Evolutionary conservation across 495 filamentous ascomycete genomes (phyloP), one percentile per base, ranked within the genome.

Genomic region (Aspergillus nidulans): DNA sequence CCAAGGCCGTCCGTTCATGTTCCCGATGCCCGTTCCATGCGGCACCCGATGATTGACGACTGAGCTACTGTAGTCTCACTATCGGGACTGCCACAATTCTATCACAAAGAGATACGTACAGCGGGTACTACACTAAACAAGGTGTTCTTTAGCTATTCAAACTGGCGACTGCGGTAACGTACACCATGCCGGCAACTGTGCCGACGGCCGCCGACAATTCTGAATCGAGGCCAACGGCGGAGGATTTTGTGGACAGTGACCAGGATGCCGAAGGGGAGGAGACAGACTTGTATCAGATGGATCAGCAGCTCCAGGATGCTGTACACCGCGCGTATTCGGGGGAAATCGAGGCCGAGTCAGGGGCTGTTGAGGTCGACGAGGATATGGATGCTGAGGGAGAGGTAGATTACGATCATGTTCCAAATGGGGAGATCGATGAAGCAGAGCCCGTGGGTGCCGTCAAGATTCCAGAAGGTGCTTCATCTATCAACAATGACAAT

Each of bases 371-470:
- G 23, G 44, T 42, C 26, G 72, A 73, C 23, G 71, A 69, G 44
- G 69, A 69, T 53, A 49, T 54, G 67, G 71, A 56, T 65, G 70
- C 18, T 64, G 69, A 74, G 39, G 66, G 63, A 19, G 63, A 60
- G 34, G 54, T 54, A 24, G 59, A 62, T 55, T 45, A 48, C 32
- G 63, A 65, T 9, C 20, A 58, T 40, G 42, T 52, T 42, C 15
- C 45, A 20, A 69, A 77, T 40, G 70, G 71, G 41, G 71, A 77
- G 26, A 69, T 77, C 39, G 72, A 77, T 44, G 71, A 72, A 21
- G 65, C 70, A 23, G 88, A 89, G 64, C 81, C 85, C 16, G 88
- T 91, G 45, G 86, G 86, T 1, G 86, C 88, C 16, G 88, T 92
- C 6, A 90, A 91, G 62, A 77, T 87, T 25, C 82, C 83, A 8